These are phyloP conservation scores for Aspergillus olivimuriae DNA, from an alignment of 495 filamentous ascomycete genomes.

Conservation along the genomic window DNA sequence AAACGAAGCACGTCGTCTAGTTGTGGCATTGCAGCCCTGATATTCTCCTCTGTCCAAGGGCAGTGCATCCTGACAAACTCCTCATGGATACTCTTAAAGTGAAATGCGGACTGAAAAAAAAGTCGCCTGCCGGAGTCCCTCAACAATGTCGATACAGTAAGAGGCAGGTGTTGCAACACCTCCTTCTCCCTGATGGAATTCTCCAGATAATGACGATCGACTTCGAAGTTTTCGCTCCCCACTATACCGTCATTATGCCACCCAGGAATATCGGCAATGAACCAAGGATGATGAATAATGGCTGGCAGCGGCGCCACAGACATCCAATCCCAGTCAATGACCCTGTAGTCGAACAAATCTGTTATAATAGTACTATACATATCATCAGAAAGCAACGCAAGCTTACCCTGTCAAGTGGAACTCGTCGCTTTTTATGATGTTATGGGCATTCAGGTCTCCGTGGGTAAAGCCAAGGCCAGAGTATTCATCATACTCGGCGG, in stretches of 20 bases:
- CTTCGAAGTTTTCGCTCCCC: no score
- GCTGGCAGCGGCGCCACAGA: no score
- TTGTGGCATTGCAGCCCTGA: constrained; percentile 9
- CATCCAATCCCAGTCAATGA: constrained; percentile 19
- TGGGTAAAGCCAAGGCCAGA: constrained; percentile 11
- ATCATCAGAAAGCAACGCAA: background rate
- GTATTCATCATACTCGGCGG: constrained; percentile 11
- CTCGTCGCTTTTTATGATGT: constrained; percentile 16
- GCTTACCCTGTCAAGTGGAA: constrained; percentile 16
- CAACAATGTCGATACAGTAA: no score
- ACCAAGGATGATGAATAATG: no score
- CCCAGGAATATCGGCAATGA: no score
- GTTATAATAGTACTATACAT: background rate
- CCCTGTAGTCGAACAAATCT: constrained; percentile 6
- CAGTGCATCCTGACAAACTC: constrained; percentile 13
- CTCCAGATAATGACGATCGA: no score
- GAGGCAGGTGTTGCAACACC: no score
- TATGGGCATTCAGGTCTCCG: constrained; percentile 14
- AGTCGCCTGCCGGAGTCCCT: no score
- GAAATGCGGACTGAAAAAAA: no score
- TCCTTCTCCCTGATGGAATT: no score
- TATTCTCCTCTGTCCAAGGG: constrained; percentile 11
- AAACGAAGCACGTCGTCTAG: constrained; percentile 12
- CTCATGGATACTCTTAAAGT: constrained; percentile 10
- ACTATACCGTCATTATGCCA: no score